phyloP scores from a whole-genome alignment of 2,329 filamentous ascomycete genomes.

The Epicoccum sorghinum region DNA sequence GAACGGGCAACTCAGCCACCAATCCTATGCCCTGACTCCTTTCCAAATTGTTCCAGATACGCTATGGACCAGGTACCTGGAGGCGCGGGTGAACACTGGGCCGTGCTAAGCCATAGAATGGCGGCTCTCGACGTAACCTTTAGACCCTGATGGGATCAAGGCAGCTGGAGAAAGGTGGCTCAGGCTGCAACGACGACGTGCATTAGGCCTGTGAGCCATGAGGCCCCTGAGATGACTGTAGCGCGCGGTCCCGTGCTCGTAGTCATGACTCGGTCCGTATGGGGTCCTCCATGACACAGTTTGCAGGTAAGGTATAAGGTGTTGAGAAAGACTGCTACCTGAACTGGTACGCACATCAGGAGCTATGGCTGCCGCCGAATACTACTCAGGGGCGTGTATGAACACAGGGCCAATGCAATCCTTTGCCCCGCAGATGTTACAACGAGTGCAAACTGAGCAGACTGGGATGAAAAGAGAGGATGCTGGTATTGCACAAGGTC shows the following conservation, averaged over 20 bases:
- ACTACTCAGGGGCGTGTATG: slow-evolving; percentile 11
- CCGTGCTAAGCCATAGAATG: slow-evolving; percentile 3
- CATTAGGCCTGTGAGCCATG: slow-evolving; percentile 12
- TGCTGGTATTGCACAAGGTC: slow-evolving; percentile 30
- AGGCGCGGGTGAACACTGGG: neutral
- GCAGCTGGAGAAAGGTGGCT: slow-evolving; percentile 14
- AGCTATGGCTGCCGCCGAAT: slow-evolving; percentile 13
- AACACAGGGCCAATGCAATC: slow-evolving; percentile 8
- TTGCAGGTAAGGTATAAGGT: slow-evolving; percentile 10
- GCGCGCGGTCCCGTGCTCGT: slow-evolving; percentile 1
- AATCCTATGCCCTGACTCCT: slow-evolving; percentile 2
- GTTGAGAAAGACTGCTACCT: neutral
- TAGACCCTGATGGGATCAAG: slow-evolving; percentile 2
- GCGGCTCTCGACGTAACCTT: slow-evolving; percentile 6
- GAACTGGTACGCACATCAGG: neutral
- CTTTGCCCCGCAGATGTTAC: slow-evolving; percentile 2
- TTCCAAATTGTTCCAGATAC: neutral
- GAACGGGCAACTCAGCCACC: slow-evolving; percentile 4
- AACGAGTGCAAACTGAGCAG: slow-evolving; percentile 22
- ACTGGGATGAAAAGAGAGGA: slow-evolving; percentile 20
- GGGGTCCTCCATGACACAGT: slow-evolving; percentile 1
- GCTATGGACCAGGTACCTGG: slow-evolving; percentile 5
- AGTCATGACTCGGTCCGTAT: slow-evolving; percentile 6
- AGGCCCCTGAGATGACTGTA: slow-evolving; percentile 10
- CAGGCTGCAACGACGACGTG: slow-evolving; percentile 15